phyloP scores from a whole-genome alignment of 306 rosid species.

The Vigna trinervia region DNA sequence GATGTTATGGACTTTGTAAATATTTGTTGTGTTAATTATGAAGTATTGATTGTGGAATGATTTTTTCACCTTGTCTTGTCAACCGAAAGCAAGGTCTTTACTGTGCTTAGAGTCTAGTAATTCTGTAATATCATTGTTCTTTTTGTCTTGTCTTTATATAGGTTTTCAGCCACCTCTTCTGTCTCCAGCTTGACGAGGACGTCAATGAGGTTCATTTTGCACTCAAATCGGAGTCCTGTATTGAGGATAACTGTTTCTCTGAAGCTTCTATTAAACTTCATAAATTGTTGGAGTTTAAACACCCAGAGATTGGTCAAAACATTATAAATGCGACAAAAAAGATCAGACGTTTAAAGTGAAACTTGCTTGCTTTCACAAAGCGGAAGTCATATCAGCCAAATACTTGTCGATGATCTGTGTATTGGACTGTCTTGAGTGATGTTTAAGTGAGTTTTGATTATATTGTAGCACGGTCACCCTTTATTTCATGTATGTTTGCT shows the following conservation, averaged over 20 bases:
- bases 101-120: constrained; percentile 3
- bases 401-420: constrained; percentile 16
- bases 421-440: neutral
- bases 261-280: constrained; percentile 73
- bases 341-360: constrained; percentile 69
- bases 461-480: constrained; percentile 14
- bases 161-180: constrained; percentile 81
- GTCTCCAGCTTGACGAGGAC: constrained; percentile 87
- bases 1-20: neutral
- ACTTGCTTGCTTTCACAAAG: neutral
- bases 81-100: neutral
- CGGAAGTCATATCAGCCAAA: constrained; percentile 34
- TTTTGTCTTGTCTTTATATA: constrained; percentile 44
- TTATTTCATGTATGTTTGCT: constrained; percentile 4
- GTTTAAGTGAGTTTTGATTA: constrained; percentile 9
- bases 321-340: constrained; percentile 63
- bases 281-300: constrained; percentile 69
- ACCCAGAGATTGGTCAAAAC: constrained; percentile 74
- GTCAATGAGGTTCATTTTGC: constrained; percentile 90
- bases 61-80: constrained; percentile 14
- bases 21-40: neutral
- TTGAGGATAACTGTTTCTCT: constrained; percentile 57
- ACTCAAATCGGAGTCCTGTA: constrained; percentile 62
- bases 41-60: neutral
- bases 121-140: neutral